Evolutionary conservation across 257 asterid genomes (phyloP).

Genomic region (Nicotiana knightiana): DNA sequence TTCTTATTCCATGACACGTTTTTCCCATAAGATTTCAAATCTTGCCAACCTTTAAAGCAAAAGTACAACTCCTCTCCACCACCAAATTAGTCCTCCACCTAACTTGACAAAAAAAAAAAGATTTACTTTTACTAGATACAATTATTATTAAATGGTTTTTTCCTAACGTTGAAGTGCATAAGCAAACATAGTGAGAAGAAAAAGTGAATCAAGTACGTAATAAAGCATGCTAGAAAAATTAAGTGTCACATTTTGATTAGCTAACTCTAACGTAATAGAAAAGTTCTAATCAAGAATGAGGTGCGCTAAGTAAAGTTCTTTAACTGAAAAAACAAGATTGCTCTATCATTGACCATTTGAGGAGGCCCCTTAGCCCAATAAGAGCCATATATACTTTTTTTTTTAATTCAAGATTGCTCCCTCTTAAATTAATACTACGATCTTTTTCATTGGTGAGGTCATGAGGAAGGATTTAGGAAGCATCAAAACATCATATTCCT

Average conservation of each 20-base stretch:
- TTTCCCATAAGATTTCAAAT: background rate
- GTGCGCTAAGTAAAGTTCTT: background rate
- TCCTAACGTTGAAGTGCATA: background rate
- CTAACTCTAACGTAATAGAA: background rate
- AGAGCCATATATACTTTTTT: background rate
- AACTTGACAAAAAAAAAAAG: background rate
- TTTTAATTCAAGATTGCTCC: background rate
- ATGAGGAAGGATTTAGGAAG: background rate
- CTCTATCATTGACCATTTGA: background rate
- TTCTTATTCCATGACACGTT: background rate
- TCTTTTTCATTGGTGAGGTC: background rate
- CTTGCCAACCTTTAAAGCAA: background rate
- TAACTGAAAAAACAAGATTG: background rate
- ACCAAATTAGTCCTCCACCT: background rate
- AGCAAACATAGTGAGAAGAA: background rate
- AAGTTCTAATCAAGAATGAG: background rate
- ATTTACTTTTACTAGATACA: background rate
- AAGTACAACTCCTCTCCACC: background rate
- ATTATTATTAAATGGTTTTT: background rate
- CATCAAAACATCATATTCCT: background rate
- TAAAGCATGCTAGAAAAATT: background rate
- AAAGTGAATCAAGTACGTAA: background rate
- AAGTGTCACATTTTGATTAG: constrained; percentile 8
- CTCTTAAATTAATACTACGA: background rate
- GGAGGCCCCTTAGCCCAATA: background rate